A percentile compares a stretch with the other conserved stretches of the same genome.
phyloP scores from a whole-genome alignment of 495 filamentous ascomycete genomes.

The Hypoxylon perforatum region DNA sequence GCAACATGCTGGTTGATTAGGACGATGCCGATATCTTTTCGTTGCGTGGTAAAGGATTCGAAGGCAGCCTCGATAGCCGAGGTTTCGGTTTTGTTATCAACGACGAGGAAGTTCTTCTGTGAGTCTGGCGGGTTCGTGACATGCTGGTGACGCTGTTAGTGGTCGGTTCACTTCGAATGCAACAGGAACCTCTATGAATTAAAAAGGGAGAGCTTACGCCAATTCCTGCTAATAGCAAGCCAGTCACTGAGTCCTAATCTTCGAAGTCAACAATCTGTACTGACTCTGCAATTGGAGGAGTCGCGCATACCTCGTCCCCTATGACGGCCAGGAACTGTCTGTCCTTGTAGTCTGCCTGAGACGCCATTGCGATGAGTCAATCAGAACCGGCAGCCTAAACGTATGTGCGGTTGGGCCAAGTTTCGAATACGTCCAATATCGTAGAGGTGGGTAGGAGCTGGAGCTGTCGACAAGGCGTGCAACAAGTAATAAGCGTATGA shows the following conservation, averaged over 20 bases:
- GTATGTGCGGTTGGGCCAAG: conserved; percentile 4
- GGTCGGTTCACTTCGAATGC: conserved; percentile 13
- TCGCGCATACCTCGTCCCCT: conserved; percentile 83
- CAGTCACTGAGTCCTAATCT: conserved; percentile 87
- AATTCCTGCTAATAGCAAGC: conserved; percentile 91
- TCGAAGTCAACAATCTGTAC: conserved; percentile 40
- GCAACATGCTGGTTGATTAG: conserved; percentile 99
- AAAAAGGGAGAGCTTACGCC: conserved; percentile 70
- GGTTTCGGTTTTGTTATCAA: conserved; percentile 90
- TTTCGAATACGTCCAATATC: conserved; percentile 14
- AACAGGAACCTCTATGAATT: conserved; percentile 7
- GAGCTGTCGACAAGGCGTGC: conserved; percentile 9
- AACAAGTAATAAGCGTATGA: background rate
- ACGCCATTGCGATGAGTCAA: conserved; percentile 60
- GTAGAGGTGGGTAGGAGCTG: conserved; percentile 2
- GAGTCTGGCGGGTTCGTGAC: conserved; percentile 73
- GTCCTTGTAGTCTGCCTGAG: conserved; percentile 78
- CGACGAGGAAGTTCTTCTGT: conserved; percentile 97
- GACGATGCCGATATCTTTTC: conserved; percentile 96
- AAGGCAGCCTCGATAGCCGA: conserved; percentile 91
- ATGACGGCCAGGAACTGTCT: conserved; percentile 97
- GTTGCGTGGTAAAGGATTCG: conserved; percentile 82
- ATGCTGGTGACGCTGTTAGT: conserved; percentile 44
- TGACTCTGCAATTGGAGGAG: background rate
- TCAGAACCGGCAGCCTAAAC: conserved; percentile 15